Base-by-base conservation (phyloP, 129 eudicot species). In the Cynara cardunculus region DNA sequence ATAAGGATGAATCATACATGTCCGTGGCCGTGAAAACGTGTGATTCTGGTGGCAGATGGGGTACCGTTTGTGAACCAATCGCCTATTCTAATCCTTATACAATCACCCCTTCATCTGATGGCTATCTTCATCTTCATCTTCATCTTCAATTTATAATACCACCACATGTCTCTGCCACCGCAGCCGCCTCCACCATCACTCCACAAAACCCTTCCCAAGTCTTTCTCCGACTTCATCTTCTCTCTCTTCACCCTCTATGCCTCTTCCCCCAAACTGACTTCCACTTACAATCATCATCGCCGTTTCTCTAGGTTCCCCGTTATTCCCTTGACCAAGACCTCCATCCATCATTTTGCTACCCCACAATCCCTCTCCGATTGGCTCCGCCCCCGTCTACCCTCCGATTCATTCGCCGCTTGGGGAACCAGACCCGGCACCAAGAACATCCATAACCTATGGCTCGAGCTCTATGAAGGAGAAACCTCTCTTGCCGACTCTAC, bases 321-420 rank as follows among this genome's bases (percentile, higher is more conserved):
- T 67, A 78, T 78, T 74, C 75, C 82, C 7, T 78, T 5, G 14
- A 87, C 83, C 78, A 71, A 71, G 28, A 61, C 69, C 90, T 84
- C 71, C 84, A 80, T 37, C 82, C 87, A 71, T 72, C 81, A 73
- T 46, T 94, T 91, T 84, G 31, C 94, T 61, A 85, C 87, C 31
- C 98, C 98, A 1, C 94, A 90, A 39, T 85, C 92, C 26, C 90
- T 93, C 78, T 87, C 98, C 80, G 94, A 89, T 24, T 91, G 93
- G 93, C 91, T 94, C 77, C 79, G 89, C 0, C 61, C 88, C 3
- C 77, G 89, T 0, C 46, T 91, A 62, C 83, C 84, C 11, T 78
- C 87, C 37, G 85, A 88, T 4, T 80, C 81, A 0, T 83, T 91
- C 80, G 78, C 88, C 37, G 37, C 90, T 4, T 91, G 92, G 92